Evolutionary conservation across 2,329 filamentous ascomycete genomes (phyloP).

Genomic region (Botrytis medusae): DNA sequence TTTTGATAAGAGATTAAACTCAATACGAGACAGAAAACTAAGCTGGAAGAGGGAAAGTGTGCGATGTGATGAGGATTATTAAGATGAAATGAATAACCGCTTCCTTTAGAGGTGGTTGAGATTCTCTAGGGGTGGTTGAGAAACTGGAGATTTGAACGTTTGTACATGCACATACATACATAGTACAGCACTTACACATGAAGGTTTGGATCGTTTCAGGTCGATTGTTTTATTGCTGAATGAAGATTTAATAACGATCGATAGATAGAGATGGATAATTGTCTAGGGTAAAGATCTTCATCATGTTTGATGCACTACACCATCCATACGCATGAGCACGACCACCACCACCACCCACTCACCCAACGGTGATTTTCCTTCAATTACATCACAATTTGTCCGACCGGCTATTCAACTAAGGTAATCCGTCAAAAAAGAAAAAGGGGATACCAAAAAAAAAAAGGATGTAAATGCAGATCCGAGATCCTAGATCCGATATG

Average conservation of each 20-base stretch:
- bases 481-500: not conserved
- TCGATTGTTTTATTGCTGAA: no score
- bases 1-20: constrained; percentile 12
- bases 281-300: not conserved
- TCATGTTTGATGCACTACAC: no score
- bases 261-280: not conserved
- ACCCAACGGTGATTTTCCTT: not conserved
- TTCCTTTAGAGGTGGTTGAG: not conserved
- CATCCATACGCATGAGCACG: no score
- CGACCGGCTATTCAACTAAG: not conserved
- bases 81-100: not conserved
- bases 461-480: no score
- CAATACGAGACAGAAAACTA: not conserved
- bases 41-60: not conserved
- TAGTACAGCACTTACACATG: no score
- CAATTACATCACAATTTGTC: not conserved
- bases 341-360: not conserved
- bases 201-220: not conserved
- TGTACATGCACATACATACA: no score
- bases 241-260: no score
- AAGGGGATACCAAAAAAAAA: no score
- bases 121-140: not conserved
- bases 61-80: not conserved
- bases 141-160: no score
- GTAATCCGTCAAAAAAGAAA: not conserved